Conservation (phyloP, 2,329 filamentous ascomycete genomes). For the Fusarium mundagurra region DNA sequence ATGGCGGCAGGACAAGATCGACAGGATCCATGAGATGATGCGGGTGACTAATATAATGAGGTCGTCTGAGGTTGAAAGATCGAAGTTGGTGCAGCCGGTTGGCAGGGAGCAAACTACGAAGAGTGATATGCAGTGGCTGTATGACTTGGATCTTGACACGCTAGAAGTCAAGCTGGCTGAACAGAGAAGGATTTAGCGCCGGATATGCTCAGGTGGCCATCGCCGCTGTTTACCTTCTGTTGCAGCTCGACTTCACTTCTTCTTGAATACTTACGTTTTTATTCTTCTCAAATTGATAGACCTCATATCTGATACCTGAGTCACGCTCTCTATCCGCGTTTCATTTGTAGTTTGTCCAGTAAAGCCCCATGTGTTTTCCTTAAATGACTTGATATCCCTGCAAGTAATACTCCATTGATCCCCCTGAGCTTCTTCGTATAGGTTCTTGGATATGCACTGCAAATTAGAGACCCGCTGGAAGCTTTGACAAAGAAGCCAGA, state of each 20-base stretch:
- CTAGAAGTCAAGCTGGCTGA: background rate
- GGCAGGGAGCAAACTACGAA: rapidly evolving
- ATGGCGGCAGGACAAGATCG: background rate
- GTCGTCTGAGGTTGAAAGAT: background rate
- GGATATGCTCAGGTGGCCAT: background rate
- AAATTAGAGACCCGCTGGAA: no score
- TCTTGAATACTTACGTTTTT: background rate
- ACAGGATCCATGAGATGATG: background rate
- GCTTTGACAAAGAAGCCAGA: no score
- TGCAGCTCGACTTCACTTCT: background rate
- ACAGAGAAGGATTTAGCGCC: background rate
- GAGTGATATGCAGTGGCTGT: background rate
- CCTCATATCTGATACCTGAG: no score
- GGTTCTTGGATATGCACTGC: no score
- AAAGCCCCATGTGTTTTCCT: no score
- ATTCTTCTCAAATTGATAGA: background rate
- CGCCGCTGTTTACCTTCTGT: background rate
- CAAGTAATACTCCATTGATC: no score
- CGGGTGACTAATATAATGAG: background rate
- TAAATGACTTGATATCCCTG: no score
- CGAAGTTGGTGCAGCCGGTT: background rate
- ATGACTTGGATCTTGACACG: background rate
- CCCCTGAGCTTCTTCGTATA: no score
- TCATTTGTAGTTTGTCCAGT: no score
- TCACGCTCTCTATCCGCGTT: no score